phyloP scores from a whole-genome alignment of 306 rosid species.

The Hippophae tibetana region DNA sequence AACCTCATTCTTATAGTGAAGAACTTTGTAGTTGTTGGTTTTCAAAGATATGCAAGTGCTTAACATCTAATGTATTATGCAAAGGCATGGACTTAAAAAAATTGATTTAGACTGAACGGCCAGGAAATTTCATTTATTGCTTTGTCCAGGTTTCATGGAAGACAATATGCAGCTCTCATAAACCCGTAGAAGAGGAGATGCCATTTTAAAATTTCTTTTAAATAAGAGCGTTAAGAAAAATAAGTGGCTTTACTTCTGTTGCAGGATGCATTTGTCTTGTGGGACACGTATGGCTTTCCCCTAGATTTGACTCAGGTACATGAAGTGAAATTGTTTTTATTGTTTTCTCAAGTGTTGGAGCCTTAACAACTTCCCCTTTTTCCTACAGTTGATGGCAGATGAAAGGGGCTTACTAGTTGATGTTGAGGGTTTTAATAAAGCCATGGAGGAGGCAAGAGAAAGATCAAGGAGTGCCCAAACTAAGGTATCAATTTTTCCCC shows the following conservation, averaged over 20 bases:
- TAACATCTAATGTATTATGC: no score
- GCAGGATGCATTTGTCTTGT: conserved; percentile 92
- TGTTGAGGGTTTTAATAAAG: conserved; percentile 56
- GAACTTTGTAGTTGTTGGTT: no score
- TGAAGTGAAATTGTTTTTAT: conserved; percentile 10
- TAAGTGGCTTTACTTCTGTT: conserved; percentile 12
- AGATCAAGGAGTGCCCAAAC: conserved; percentile 88
- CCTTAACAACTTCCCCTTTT: conserved; percentile 13
- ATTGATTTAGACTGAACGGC: no score
- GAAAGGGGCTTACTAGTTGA: conserved; percentile 77
- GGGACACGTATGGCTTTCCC: conserved; percentile 97
- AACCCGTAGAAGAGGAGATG: not conserved
- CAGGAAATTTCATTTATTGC: no score
- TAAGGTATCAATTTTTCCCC: conserved; percentile 35
- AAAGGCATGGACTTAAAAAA: no score
- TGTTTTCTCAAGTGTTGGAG: not conserved
- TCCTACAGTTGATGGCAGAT: conserved; percentile 88
- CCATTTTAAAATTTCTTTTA: not conserved
- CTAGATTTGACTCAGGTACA: conserved; percentile 93
- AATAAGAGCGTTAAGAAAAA: not conserved
- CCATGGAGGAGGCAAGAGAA: conserved; percentile 93
- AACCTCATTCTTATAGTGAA: no score
- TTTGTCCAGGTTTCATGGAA: no score
- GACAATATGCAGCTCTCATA: no score
- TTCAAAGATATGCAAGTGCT: no score